Base-by-base conservation (phyloP, 805 yeast species). In the Sugiyamaella valdiviana region DNA sequence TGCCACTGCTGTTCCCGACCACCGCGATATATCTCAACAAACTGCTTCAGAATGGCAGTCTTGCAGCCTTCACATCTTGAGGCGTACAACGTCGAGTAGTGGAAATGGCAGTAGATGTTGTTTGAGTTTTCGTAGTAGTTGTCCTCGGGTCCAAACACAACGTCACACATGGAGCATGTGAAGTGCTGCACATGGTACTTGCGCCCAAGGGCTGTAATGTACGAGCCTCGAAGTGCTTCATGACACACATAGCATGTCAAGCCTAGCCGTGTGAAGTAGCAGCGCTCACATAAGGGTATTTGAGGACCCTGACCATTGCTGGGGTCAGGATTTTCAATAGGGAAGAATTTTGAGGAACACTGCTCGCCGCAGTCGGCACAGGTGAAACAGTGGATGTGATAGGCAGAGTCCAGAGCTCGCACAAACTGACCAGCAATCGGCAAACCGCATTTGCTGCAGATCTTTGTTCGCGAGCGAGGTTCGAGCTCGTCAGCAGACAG, bases 1-100 rank as follows among this genome's bases (percentile, higher is more conserved):
- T 93, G 99, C 99, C 99, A 93, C 63, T 88, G 95, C 64, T 90
- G 95, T 50, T 85, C 83, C 57, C 83, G 77, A 19, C 96, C 96
- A 44, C 96, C 96, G 57, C 93, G 76, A 52, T 80, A 86, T 40
- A 91, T 80, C 65, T 91, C 96, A 35, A 91, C 96, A 65, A 89
- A 93, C 63, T 93, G 98, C 62, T 89, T 89, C 35, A 95, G 77
- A 45, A 95, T 93, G 1, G 97, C 86, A 35, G 86, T 82, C 50
- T 82, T 77, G 68, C 99, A 93, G 26, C 98, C 96, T 68, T 87
- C 95, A 68, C 99, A 93, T 49, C 82, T 82, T 26, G 84, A 83
- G 1, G 98, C 96, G 64, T 82, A 83, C 44, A 79, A 70, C 54
- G 82, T 81, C n/a, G 96, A 82, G 63, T 88, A 93, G 66, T 93